phyloP scores from a whole-genome alignment of 768 basidiomycete species.

The Melanogaster broomeanus region DNA sequence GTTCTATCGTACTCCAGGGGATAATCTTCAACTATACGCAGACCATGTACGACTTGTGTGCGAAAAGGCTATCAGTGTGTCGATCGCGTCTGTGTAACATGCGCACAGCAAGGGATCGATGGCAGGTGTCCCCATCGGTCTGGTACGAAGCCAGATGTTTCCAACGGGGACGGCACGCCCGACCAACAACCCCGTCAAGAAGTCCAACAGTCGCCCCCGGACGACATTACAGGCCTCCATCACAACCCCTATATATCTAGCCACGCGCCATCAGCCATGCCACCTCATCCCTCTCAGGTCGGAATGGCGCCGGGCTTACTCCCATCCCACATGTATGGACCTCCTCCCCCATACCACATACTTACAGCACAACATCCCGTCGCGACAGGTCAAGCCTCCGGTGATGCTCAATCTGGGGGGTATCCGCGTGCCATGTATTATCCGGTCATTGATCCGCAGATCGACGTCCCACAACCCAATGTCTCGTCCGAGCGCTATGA shows the following conservation, averaged over 20 bases:
- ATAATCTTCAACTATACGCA: conserved; percentile 22
- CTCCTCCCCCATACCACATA: conserved; percentile 29
- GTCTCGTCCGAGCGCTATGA: conserved; percentile 37
- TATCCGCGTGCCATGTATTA: conserved; percentile 35
- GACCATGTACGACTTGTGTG: conserved; percentile 52
- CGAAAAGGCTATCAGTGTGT: conserved; percentile 55
- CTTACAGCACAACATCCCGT: conserved; percentile 20
- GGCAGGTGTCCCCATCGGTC: conserved; percentile 47
- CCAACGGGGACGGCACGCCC: conserved; percentile 25
- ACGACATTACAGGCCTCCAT: conserved; percentile 3
- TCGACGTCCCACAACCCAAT: conserved; percentile 31
- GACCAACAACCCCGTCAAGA: not conserved
- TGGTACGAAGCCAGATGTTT: conserved; percentile 21
- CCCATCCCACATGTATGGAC: conserved; percentile 28
- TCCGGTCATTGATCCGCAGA: conserved; percentile 42
- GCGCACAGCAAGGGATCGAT: conserved; percentile 44
- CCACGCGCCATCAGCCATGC: conserved; percentile 13
- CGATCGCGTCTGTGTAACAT: conserved; percentile 48
- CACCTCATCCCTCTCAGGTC: conserved; percentile 15
- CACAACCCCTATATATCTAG: conserved; percentile 15
- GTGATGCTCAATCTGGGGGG: conserved; percentile 27
- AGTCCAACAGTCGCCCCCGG: not conserved
- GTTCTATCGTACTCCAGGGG: conserved; percentile 1
- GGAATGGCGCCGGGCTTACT: conserved; percentile 21
- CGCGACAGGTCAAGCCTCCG: conserved; percentile 11